Evolutionary conservation across 768 basidiomycete genomes (phyloP).

Genomic region (Hericium erinaceus): DNA sequence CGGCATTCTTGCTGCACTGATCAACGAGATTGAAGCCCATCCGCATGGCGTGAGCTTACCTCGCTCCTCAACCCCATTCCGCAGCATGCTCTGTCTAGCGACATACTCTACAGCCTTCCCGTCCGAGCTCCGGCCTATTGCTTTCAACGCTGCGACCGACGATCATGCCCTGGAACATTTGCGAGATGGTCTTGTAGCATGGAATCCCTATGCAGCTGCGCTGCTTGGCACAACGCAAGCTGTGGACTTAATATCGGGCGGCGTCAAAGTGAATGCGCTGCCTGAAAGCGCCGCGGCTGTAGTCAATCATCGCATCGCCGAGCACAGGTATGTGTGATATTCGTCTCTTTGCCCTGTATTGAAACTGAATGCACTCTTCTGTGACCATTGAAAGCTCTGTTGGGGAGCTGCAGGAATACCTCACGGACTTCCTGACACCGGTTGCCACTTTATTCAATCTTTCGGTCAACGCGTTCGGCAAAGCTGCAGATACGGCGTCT

Average conservation of each 20-base stretch:
- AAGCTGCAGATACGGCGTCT: constrained; percentile 3
- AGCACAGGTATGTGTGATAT: constrained; percentile 14
- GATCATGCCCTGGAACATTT: constrained; percentile 20
- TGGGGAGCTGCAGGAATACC: constrained; percentile 19
- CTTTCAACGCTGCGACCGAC: constrained; percentile 9
- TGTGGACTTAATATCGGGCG: constrained; percentile 32
- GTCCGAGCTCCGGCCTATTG: constrained; percentile 12
- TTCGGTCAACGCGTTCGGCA: constrained; percentile 32
- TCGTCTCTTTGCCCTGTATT: neutral
- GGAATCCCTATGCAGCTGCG: constrained; percentile 14
- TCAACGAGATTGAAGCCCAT: neutral
- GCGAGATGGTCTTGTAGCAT: constrained; percentile 19
- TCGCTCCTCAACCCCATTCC: constrained; percentile 11
- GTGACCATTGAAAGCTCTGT: constrained; percentile 19
- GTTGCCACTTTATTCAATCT: constrained; percentile 28
- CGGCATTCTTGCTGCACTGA: constrained; percentile 34
- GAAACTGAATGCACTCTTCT: neutral
- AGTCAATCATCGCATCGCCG: constrained; percentile 19
- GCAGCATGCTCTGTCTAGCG: neutral
- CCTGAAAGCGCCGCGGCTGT: constrained; percentile 27
- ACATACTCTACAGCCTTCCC: constrained; percentile 15
- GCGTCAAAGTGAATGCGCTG: constrained; percentile 35
- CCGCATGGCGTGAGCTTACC: neutral
- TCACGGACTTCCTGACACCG: constrained; percentile 17
- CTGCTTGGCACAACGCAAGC: constrained; percentile 34